These are phyloP conservation scores for Kwoniella sp. DNA, from an alignment of 768 basidiomycete species.

Conservation along the genomic window DNA sequence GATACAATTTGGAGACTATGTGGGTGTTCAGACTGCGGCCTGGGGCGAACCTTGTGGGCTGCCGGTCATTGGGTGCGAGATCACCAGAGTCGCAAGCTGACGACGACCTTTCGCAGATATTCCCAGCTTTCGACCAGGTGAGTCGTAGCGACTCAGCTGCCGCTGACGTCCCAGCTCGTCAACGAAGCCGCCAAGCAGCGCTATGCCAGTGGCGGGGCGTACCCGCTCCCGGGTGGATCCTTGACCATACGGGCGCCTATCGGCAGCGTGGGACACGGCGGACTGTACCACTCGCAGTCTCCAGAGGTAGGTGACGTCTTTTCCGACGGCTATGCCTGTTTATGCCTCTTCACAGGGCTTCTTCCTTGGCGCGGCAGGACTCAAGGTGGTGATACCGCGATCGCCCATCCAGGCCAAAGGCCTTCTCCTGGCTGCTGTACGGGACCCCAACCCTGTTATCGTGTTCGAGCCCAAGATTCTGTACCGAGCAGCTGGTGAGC, in stretches of 20 bases:
- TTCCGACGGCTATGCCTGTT: background rate
- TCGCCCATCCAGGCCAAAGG: slow-evolving; percentile 96
- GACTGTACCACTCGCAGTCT: slow-evolving; percentile 88
- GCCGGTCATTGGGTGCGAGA: too few species aligned
- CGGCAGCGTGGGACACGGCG: slow-evolving; percentile 89
- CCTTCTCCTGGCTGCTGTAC: slow-evolving; percentile 73
- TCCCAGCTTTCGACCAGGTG: slow-evolving; percentile 90
- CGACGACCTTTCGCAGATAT: slow-evolving; percentile 57
- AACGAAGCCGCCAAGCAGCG: slow-evolving; percentile 93
- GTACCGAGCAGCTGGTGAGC: slow-evolving; percentile 75
- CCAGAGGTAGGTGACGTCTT: slow-evolving; percentile 57
- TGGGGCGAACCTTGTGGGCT: too few species aligned
- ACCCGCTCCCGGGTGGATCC: slow-evolving; percentile 53
- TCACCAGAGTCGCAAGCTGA: background rate
- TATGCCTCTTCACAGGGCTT: slow-evolving; percentile 53
- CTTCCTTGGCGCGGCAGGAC: slow-evolving; percentile 82
- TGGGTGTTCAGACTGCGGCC: too few species aligned
- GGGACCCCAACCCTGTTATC: slow-evolving; percentile 88
- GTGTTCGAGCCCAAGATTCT: slow-evolving; percentile 95
- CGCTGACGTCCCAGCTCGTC: slow-evolving; percentile 59
- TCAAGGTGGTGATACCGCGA: slow-evolving; percentile 94
- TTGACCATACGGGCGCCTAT: slow-evolving; percentile 79
- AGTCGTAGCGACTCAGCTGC: slow-evolving; percentile 5
- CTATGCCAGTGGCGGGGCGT: slow-evolving; percentile 74
- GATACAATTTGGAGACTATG: slow-evolving; percentile 56